Percentiles rank a stretch among this genome's conserved stretches.
Conservation (phyloP, 2,329 filamentous ascomycete species). For the Talaromyces albobiverticillius region DNA sequence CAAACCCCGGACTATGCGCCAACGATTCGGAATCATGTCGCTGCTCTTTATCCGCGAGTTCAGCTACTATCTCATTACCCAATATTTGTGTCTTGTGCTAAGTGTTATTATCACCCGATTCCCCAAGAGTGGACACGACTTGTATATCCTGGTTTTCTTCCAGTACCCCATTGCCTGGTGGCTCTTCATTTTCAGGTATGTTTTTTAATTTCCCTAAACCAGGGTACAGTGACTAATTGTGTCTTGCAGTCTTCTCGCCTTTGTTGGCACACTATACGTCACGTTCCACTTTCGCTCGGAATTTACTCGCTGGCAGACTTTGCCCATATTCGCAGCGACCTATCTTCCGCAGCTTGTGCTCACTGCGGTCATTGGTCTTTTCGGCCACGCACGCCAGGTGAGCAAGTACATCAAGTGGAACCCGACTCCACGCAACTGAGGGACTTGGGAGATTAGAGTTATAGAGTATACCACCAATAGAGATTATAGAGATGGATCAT, state of each 20-base stretch:
- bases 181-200: conserved; percentile 45
- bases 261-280: conserved; percentile 47
- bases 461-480: neutral
- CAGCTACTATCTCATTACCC: conserved; percentile 49
- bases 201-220: neutral
- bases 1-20: conserved; percentile 31
- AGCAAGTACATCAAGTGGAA: conserved; percentile 49
- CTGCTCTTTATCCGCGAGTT: conserved; percentile 46
- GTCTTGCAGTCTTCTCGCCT: conserved; percentile 38
- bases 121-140: conserved; percentile 34
- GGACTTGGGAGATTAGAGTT: neutral
- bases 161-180: conserved; percentile 48
- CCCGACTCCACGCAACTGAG: conserved; percentile 34
- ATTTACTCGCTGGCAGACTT: conserved; percentile 41
- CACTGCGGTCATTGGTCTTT: conserved; percentile 45
- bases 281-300: conserved; percentile 47
- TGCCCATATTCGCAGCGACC: conserved; percentile 41
- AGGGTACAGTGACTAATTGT: no score
- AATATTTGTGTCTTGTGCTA: conserved; percentile 47
- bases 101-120: conserved; percentile 47
- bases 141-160: conserved; percentile 46
- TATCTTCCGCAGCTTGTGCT: conserved; percentile 47
- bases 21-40: conserved; percentile 45
- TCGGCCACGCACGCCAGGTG: conserved; percentile 47
- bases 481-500: no score